Conservation (phyloP, 306 rosid genomes). For the Dalbergia cultrata region DNA sequence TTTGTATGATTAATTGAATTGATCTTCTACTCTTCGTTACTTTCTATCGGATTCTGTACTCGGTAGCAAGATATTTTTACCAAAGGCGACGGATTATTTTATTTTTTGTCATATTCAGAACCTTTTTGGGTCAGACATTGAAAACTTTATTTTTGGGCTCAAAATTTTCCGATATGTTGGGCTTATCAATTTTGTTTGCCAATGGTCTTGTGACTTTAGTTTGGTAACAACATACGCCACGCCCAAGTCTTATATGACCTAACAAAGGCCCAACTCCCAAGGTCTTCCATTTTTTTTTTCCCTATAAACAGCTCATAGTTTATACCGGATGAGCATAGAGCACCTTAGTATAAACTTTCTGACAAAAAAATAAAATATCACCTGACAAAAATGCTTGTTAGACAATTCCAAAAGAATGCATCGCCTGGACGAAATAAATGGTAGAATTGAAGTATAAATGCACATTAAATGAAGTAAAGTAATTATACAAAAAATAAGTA, state of each 20-base stretch:
- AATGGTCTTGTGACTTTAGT: neutral
- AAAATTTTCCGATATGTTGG: neutral
- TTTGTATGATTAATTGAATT: constrained; percentile 8
- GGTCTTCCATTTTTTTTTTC: neutral
- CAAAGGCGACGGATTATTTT: too few species aligned
- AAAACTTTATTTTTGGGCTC: neutral
- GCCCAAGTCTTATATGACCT: neutral
- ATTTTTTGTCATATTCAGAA: neutral
- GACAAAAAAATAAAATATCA: too few species aligned
- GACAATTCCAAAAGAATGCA: neutral
- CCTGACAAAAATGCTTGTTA: too few species aligned
- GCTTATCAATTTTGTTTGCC: neutral
- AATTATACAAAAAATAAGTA: too few species aligned
- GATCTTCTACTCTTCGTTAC: neutral
- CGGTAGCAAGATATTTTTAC: neutral
- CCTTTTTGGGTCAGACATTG: neutral
- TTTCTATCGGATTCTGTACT: constrained; percentile 15
- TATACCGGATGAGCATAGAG: too few species aligned
- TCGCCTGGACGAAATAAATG: neutral
- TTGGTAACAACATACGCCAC: neutral
- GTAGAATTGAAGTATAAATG: too few species aligned
- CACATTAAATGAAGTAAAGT: too few species aligned
- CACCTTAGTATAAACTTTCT: too few species aligned
- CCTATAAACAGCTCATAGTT: too few species aligned
- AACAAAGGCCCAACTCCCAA: neutral